Evolutionary conservation across 2,329 filamentous ascomycete genomes (phyloP), one percentile per base, ranked within the genome.

Genomic region (Ophiostoma populinum): DNA sequence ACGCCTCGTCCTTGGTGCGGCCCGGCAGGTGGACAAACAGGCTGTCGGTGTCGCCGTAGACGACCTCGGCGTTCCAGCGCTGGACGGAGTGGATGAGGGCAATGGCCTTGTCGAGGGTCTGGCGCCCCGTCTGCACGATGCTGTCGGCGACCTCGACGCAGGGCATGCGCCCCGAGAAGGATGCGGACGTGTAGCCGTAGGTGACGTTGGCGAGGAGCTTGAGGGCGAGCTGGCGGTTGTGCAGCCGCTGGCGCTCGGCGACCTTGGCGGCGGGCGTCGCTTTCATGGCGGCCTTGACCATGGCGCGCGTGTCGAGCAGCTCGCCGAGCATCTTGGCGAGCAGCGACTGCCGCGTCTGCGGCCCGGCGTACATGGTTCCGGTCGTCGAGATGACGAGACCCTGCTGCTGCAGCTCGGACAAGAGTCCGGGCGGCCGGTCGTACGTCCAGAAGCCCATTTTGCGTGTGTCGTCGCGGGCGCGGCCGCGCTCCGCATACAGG

Each of bases 141-240:
- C 83, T 93, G 57, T 98, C 90, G 7, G 90, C 90, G 43, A 98
- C 93, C 54, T 98, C 90, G 1, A 85, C 83, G 53, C 90, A 98
- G 0, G 90, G 90, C 90, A 98, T 95, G 17, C 90, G 74, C 0
- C 90, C 90, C 0, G 87, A 95, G 54, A 94, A 98, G 0, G 83
- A 92, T 0, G 90, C 90, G 3, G 90, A 95, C 0, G 90, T 90
- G 55, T 98, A 98, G 9, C 90, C 90, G 49, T 98, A 98, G 0
- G 90, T 98, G 45, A 98, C 90, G 47, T 98, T 98, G n/a, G 90
- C 90, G 25, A 98, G 81, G 6, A 98, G 65, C 51, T 98, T 98
- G 18, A 98, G 66, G 0, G 90, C 90, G 4, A 98, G 63, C 47
- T 98, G 90, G 48, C 90, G 67, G 52, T 94, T 93, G 58, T 98